These are phyloP conservation scores for Penicillium coffeae DNA, from an alignment of 495 filamentous ascomycete species.

Conservation along the genomic window DNA sequence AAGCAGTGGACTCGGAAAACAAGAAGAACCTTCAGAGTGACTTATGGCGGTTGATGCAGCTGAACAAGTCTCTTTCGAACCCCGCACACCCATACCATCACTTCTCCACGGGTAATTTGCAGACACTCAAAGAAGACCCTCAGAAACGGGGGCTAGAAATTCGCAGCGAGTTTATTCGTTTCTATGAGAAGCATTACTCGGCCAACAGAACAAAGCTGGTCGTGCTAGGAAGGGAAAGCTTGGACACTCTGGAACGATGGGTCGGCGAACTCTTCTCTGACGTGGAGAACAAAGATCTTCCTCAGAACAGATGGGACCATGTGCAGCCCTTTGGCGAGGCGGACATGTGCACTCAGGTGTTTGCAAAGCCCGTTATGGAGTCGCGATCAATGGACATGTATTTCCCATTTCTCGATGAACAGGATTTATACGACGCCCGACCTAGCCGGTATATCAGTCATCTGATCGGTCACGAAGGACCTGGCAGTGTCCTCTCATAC, in stretches of 20 bases:
- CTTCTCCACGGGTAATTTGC: conserved; percentile 91
- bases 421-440: conserved; percentile 73
- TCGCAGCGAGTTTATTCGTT: conserved; percentile 89
- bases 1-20: conserved; percentile 95
- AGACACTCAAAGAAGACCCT: conserved; percentile 82
- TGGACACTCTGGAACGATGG: conserved; percentile 88
- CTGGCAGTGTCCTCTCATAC: conserved; percentile 92
- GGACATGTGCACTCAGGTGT: conserved; percentile 73
- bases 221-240: conserved; percentile 79
- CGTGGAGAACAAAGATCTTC: conserved; percentile 79
- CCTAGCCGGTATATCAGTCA: conserved; percentile 90
- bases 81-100: conserved; percentile 89
- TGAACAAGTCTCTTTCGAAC: conserved; percentile 88
- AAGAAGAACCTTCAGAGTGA: conserved; percentile 99
- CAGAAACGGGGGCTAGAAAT: conserved; percentile 81
- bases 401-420: conserved; percentile 90
- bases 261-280: conserved; percentile 79
- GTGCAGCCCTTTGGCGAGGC: conserved; percentile 63
- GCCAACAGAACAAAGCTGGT: conserved; percentile 96
- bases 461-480: conserved; percentile 93
- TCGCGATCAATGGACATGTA: conserved; percentile 75
- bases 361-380: conserved; percentile 97
- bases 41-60: conserved; percentile 85
- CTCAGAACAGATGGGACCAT: conserved; percentile 76
- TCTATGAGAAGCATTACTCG: conserved; percentile 87